Base-by-base conservation (phyloP, 2,329 filamentous ascomycete genomes). In the Aspergillus sclerotialis region DNA sequence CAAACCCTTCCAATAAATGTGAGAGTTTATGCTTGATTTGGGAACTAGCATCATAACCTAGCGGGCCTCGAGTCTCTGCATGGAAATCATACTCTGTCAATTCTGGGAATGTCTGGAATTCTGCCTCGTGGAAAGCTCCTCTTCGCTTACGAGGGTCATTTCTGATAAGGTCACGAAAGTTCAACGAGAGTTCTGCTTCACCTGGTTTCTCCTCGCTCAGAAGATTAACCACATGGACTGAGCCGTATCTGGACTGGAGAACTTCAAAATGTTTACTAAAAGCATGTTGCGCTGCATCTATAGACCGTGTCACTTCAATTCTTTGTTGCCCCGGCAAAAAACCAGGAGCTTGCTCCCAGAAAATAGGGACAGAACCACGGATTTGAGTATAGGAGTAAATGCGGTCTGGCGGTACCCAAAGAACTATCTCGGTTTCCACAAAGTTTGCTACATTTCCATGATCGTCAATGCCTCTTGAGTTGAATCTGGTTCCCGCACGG, bases 361-460 rank as follows among this genome's bases (percentile, higher is more conserved):
- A 98, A 3, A 96, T 73, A 1, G 92, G 92, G 6, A 98, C 86
- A 5, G 89, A 95, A 24, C 92, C 92, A 49, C 92, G 78, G 16
- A 93, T 78, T 61, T 98, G 92, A 2, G 82, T 86, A 60, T 95
- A 98, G 0, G 92, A 96, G 57, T 96, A 96, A 36, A 87, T 78
- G 5, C 87, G 76, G 1, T 70, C 71, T 1, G 78, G 76, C 1
- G 84, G 84, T 48, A 82, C 82, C 82, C 85, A 94, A 54, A 93
- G 89, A 26, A 90, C 79, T 0, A 88, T 94, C 63, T 98, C 92
- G 0, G 88, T 92, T 62, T 98, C 92, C n/a, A 96, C 92, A 61
- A 94, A 98, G 60, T 98, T 98, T 40, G 92, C 89, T 17, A 96
- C 92, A 50, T 96, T 87, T 10, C 92, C 92, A 53, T 96, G 88